Percentiles rank a stretch among this genome's conserved stretches.
Conservation (phyloP, 805 yeast species). For the Tetrapisispora pingtungensis region DNA sequence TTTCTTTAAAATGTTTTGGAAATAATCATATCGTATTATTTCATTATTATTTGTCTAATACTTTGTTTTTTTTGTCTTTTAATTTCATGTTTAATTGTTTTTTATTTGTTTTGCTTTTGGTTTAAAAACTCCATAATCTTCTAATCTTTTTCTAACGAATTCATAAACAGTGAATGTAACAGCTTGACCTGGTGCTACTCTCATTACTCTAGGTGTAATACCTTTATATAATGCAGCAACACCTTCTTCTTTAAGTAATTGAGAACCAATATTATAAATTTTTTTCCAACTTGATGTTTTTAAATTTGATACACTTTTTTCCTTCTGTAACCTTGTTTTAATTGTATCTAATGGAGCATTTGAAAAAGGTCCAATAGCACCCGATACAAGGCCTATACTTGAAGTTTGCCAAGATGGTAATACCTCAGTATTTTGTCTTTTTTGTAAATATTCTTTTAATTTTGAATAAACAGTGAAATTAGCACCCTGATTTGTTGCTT, state of each 20-base stretch:
- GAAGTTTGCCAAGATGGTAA: slow-evolving; percentile 95
- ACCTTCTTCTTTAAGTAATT: slow-evolving; percentile 83
- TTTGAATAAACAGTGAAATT: slow-evolving; percentile 92
- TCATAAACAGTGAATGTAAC: slow-evolving; percentile 97
- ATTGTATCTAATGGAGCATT: slow-evolving; percentile 97
- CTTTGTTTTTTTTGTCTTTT: slow-evolving; percentile 1
- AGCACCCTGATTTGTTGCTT: slow-evolving; percentile 97
- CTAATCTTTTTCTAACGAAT: slow-evolving; percentile 62
- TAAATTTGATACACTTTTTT: slow-evolving; percentile 43
- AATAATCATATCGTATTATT: background rate
- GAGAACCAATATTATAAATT: slow-evolving; percentile 70
- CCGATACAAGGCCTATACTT: slow-evolving; percentile 78
- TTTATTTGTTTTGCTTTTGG: slow-evolving; percentile 2
- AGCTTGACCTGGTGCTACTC: slow-evolving; percentile 99
- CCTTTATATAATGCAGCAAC: slow-evolving; percentile 85
- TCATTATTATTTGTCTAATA: background rate
- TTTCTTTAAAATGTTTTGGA: too few species aligned
- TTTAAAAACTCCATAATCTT: slow-evolving; percentile 23
- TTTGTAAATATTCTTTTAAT: slow-evolving; percentile 60
- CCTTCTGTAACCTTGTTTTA: slow-evolving; percentile 93
- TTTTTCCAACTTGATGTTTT: slow-evolving; percentile 49
- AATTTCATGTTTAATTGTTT: slow-evolving; percentile 2
- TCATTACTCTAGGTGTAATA: slow-evolving; percentile 96
- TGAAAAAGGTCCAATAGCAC: slow-evolving; percentile 96
- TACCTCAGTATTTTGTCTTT: slow-evolving; percentile 42